Conservation (phyloP, 2,329 filamentous ascomycete species). For the Dryadomyces quercivorus region DNA sequence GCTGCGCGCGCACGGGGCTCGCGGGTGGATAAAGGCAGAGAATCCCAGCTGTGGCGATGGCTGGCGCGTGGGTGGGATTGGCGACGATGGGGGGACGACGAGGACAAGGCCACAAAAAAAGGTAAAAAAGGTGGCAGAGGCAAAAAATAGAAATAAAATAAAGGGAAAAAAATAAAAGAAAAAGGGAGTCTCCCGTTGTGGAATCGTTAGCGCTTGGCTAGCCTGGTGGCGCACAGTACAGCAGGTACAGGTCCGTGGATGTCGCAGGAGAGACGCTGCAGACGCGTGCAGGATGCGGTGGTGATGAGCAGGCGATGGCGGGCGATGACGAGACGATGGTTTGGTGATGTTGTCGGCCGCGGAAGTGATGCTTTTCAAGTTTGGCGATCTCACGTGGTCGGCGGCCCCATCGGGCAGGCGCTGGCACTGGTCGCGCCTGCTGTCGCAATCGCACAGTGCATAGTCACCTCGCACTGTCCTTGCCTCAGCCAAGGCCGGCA, state of each 20-base stretch:
- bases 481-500: too few relatives aligned
- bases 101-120: not conserved
- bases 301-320: not conserved
- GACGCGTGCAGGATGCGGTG: not conserved
- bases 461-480: not conserved
- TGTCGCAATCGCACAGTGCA: not conserved
- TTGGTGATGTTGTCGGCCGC: not conserved
- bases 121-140: not conserved
- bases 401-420: not conserved
- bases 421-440: not conserved
- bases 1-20: conserved; percentile 2
- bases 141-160: not conserved
- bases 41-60: conserved; percentile 1
- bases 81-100: not conserved
- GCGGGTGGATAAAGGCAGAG: not conserved
- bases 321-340: not conserved
- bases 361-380: not conserved
- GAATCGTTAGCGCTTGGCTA: not conserved
- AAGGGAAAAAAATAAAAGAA: not conserved
- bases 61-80: not conserved
- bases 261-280: not conserved
- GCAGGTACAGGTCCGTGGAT: too few relatives aligned
- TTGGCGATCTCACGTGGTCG: not conserved
- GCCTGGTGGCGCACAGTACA: too few relatives aligned
- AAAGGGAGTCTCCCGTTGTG: not conserved